Percentiles rank a stretch among this genome's conserved stretches.
phyloP scores from a whole-genome alignment of 306 rosid genomes.

The Quercus variabilis region DNA sequence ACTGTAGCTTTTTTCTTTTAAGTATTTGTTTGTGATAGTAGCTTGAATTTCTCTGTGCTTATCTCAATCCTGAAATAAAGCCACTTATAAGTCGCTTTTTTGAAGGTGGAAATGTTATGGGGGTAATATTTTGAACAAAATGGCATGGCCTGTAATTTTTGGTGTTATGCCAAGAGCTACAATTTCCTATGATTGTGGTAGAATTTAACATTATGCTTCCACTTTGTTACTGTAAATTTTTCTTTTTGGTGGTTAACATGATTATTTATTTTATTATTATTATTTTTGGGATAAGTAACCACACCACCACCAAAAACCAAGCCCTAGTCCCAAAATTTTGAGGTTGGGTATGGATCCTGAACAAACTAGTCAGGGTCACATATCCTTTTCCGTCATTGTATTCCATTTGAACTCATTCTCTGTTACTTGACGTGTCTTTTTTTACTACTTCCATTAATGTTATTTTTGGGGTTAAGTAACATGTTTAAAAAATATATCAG shows the following conservation, averaged over 20 bases:
- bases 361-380: too few species aligned
- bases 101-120: neutral
- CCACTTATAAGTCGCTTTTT: neutral
- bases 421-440: too few species aligned
- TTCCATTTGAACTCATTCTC: too few species aligned
- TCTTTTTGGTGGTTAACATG: neutral
- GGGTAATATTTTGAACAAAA: neutral
- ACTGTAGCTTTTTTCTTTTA: neutral
- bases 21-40: neutral
- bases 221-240: slow-evolving; percentile 10
- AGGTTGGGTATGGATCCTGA: too few species aligned
- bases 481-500: slow-evolving; percentile 31
- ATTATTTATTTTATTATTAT: neutral
- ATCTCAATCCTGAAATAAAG: neutral
- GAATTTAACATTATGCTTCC: neutral
- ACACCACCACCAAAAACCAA: too few species aligned
- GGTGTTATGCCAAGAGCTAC: neutral
- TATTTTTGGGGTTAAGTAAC: too few species aligned
- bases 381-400: too few species aligned
- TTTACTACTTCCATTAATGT: too few species aligned
- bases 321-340: too few species aligned
- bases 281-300: too few species aligned
- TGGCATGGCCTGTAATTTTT: neutral
- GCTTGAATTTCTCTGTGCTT: neutral
- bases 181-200: neutral